phyloP scores from a whole-genome alignment of 768 basidiomycete genomes.

The Porpolomopsis calyptriformis region DNA sequence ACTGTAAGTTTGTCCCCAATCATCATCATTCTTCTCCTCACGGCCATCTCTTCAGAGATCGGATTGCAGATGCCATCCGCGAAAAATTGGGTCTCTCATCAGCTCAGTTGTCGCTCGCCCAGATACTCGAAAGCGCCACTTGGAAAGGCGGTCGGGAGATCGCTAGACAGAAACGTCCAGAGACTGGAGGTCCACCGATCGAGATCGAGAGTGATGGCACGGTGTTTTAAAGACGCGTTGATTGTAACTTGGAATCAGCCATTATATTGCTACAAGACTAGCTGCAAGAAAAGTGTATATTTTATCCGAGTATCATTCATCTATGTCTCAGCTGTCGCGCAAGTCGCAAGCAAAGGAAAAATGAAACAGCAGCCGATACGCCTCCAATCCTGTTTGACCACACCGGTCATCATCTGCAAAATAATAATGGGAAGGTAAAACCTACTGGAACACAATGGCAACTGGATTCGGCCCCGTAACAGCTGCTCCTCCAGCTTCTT shows the following conservation, averaged over 20 bases:
- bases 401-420: too few relatives aligned
- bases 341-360: conserved; percentile 43
- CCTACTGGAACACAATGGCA: conserved; percentile 71
- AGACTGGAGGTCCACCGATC: conserved; percentile 63
- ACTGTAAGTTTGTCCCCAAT: conserved; percentile 41
- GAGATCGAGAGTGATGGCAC: conserved; percentile 21
- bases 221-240: conserved; percentile 6
- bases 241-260: too few relatives aligned
- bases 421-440: too few relatives aligned
- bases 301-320: conserved; percentile 12
- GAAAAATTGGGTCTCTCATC: conserved; percentile 47
- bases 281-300: too few relatives aligned
- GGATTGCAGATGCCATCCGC: conserved; percentile 76
- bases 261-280: too few relatives aligned
- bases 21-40: neutral
- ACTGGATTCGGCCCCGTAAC: conserved; percentile 49
- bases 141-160: conserved; percentile 97
- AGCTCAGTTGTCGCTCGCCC: conserved; percentile 54
- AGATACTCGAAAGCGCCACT: conserved; percentile 88
- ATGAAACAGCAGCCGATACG: conserved; percentile 42
- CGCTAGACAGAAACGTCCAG: conserved; percentile 64
- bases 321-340: conserved; percentile 41
- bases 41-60: conserved; percentile 36
- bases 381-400: conserved; percentile 51
- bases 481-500: conserved; percentile 14